phyloP scores from a whole-genome alignment of 2,329 filamentous ascomycete genomes.

The Nigrospora sphaerica region DNA sequence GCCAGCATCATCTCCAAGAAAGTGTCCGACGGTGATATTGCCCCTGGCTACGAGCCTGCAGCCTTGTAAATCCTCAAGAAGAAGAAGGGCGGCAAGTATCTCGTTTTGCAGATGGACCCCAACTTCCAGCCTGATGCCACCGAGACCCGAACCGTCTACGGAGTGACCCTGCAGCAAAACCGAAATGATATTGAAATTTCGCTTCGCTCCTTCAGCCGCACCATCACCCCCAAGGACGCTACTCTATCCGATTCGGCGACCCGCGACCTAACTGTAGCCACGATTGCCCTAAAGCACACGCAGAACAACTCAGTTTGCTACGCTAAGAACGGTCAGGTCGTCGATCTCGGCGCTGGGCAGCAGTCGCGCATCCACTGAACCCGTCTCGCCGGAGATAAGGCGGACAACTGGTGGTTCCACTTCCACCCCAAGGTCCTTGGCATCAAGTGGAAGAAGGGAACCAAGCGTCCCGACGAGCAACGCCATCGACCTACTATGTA shows the following conservation, averaged over 20 bases:
- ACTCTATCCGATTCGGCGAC: conserved; percentile 73
- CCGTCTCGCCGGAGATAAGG: conserved; percentile 92
- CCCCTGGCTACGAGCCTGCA: conserved; percentile 75
- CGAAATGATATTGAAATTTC: conserved; percentile 88
- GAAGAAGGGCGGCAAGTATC: conserved; percentile 97
- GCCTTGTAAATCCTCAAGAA: conserved; percentile 89
- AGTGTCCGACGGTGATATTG: conserved; percentile 95
- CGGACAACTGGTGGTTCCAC: conserved; percentile 99
- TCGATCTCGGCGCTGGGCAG: conserved; percentile 92
- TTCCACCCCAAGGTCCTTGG: conserved; percentile 85
- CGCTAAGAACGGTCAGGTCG: conserved; percentile 83
- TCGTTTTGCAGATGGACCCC: conserved; percentile 90
- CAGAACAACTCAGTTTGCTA: conserved; percentile 99
- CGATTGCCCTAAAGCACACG: conserved; percentile 96
- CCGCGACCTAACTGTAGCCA: conserved; percentile 87
- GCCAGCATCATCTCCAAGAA: conserved; percentile 97
- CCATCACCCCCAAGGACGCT: conserved; percentile 80
- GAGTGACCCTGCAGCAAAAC: conserved; percentile 79
- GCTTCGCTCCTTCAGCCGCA: conserved; percentile 74
- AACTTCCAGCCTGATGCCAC: conserved; percentile 73
- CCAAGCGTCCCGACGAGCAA: conserved; percentile 94
- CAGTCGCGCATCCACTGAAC: conserved; percentile 99
- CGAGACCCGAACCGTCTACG: conserved; percentile 85
- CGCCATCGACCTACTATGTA: conserved; percentile 91
- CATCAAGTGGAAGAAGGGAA: conserved; percentile 96